Evolutionary conservation across 345 rosid species (phyloP).

Genomic region (Corchorus olitorius): DNA sequence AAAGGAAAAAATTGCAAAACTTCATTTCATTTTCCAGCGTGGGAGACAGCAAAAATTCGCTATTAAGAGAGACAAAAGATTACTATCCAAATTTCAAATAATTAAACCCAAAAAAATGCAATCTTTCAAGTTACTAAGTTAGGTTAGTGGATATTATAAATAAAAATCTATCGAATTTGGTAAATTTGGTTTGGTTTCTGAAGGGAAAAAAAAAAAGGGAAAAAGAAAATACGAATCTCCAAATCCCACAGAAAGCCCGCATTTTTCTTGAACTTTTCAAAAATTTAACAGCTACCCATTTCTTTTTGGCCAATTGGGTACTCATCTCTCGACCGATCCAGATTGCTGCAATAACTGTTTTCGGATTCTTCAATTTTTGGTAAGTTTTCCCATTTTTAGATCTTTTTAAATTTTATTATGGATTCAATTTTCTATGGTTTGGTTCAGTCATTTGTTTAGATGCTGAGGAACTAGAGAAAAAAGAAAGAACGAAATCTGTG

Average conservation of each 20-base stretch:
- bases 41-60: not conserved
- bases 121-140: not conserved
- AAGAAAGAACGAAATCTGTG: not conserved
- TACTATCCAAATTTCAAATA: not conserved
- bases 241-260: not conserved
- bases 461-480: not conserved
- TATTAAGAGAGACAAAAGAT: not conserved
- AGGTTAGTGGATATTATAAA: not conserved
- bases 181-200: not conserved
- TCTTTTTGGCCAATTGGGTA: constrained; percentile 26
- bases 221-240: not conserved
- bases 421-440: not conserved
- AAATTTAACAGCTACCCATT: constrained; percentile 15
- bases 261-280: not conserved
- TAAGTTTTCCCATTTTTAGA: constrained; percentile 30
- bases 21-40: not conserved
- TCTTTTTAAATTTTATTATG: constrained; percentile 21
- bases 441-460: constrained; percentile 4
- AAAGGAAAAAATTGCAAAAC: not conserved
- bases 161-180: not conserved
- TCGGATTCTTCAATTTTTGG: constrained; percentile 33
- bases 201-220: not conserved
- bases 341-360: constrained; percentile 22
- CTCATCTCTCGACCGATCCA: constrained; percentile 21
- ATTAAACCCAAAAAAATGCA: constrained; percentile 2